phyloP scores from a whole-genome alignment of 345 rosid genomes.

The Salix brachista region DNA sequence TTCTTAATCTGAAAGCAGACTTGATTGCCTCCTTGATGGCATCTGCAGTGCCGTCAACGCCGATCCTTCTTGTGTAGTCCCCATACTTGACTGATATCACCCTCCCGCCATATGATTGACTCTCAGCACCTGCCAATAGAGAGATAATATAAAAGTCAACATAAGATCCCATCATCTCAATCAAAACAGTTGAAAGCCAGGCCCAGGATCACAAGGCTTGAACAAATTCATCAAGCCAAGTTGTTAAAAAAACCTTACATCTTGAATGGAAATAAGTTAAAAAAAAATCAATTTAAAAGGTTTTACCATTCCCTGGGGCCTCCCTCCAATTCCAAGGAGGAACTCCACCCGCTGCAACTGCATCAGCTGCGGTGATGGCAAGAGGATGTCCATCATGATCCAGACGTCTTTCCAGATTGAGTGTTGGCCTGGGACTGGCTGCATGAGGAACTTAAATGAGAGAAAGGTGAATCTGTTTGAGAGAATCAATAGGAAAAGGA shows the following conservation, averaged over 20 bases:
- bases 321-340: slow-evolving; percentile 99
- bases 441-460: slow-evolving; percentile 33
- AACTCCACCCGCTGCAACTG: slow-evolving; percentile 76
- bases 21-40: slow-evolving; percentile 86
- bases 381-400: slow-evolving; percentile 97
- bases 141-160: background rate
- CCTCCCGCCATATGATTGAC: slow-evolving; percentile 79
- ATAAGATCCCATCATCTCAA: background rate
- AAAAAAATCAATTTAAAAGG: slow-evolving; percentile 7
- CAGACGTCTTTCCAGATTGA: slow-evolving; percentile 91
- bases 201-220: background rate
- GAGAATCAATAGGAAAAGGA: slow-evolving; percentile 10
- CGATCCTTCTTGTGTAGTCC: slow-evolving; percentile 86
- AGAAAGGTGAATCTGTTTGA: slow-evolving; percentile 13
- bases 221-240: background rate
- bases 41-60: slow-evolving; percentile 79
- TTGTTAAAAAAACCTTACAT: slow-evolving; percentile 2
- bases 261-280: background rate
- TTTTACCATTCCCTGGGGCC: slow-evolving; percentile 77
- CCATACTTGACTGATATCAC: slow-evolving; percentile 87
- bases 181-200: background rate
- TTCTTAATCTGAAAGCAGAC: slow-evolving; percentile 81
- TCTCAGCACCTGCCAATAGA: slow-evolving; percentile 51
- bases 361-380: slow-evolving; percentile 81
- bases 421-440: slow-evolving; percentile 76